These are phyloP conservation scores for Cyamopsis tetragonoloba DNA, from an alignment of 306 rosid species.

Conservation along the genomic window DNA sequence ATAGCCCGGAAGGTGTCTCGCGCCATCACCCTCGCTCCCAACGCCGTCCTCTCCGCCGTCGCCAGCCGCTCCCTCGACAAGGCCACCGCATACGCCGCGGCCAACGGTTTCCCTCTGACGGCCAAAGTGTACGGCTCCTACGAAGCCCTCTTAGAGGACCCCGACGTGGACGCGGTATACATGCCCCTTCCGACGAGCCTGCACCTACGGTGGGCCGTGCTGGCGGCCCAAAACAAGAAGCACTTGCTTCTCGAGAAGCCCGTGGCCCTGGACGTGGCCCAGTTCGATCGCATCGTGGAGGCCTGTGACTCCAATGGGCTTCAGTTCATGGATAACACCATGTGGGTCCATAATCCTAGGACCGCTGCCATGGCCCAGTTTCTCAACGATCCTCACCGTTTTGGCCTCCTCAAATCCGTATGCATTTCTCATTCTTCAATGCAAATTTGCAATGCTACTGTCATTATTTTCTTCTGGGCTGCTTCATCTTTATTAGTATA, in stretches of 20 bases:
- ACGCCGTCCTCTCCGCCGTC: constrained; percentile 55
- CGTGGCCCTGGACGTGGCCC: constrained; percentile 56
- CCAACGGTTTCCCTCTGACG: constrained; percentile 46
- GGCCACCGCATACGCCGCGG: constrained; percentile 61
- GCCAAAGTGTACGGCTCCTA: constrained; percentile 69
- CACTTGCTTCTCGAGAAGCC: constrained; percentile 86
- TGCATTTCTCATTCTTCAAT: background rate
- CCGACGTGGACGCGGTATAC: constrained; percentile 71
- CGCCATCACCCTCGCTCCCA: constrained; percentile 60
- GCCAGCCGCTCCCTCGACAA: constrained; percentile 75
- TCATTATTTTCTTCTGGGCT: no score
- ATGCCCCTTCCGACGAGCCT: constrained; percentile 76
- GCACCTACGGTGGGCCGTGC: constrained; percentile 67
- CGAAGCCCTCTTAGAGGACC: constrained; percentile 66
- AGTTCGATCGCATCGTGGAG: constrained; percentile 51
- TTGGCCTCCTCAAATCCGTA: constrained; percentile 73
- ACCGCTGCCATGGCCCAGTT: constrained; percentile 53
- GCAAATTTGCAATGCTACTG: no score
- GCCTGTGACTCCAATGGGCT: constrained; percentile 73
- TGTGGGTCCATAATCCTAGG: constrained; percentile 90
- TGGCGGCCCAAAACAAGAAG: constrained; percentile 72
- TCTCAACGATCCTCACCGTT: constrained; percentile 47
- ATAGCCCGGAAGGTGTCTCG: constrained; percentile 75
- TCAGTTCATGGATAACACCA: constrained; percentile 89
- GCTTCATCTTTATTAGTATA: no score